phyloP scores from a whole-genome alignment of 2,329 filamentous ascomycete genomes.

The Pseudocercospora macadamiae region DNA sequence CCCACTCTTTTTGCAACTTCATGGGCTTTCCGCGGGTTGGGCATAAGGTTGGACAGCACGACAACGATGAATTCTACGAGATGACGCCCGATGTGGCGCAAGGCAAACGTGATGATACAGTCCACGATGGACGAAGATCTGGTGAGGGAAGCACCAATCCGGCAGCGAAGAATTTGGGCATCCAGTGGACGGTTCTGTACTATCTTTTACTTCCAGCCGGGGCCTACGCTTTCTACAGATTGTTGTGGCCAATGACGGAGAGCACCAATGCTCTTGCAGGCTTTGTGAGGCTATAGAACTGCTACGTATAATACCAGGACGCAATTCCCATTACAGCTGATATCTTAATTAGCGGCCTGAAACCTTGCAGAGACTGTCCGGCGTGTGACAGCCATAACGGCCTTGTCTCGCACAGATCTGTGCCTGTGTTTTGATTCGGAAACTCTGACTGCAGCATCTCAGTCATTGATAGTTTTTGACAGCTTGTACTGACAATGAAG shows the following conservation, averaged over 20 bases:
- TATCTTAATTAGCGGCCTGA: no score
- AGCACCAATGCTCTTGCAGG: constrained; percentile 55
- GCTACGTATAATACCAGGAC: neutral
- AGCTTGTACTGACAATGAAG: no score
- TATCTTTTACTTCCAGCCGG: constrained; percentile 76
- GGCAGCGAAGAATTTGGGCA: constrained; percentile 41
- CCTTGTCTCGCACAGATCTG: no score
- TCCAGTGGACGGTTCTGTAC: constrained; percentile 74
- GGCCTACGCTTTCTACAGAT: constrained; percentile 69
- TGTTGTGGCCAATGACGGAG: constrained; percentile 73
- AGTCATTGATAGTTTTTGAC: no score
- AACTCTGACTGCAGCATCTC: no score
- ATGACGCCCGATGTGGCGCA: constrained; percentile 36
- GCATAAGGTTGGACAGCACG: constrained; percentile 68
- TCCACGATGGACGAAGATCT: constrained; percentile 1
- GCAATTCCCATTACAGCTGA: no score
- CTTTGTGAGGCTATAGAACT: constrained; percentile 12
- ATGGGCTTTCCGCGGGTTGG: constrained; percentile 86
- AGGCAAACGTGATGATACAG: constrained; percentile 32
- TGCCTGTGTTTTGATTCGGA: no score
- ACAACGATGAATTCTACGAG: constrained; percentile 36
- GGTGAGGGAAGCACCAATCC: constrained; percentile 28
- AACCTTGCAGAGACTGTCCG: no score
- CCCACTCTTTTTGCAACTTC: constrained; percentile 90
- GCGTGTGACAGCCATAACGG: no score